Conservation (phyloP, 2,329 filamentous ascomycete genomes). For the Zymoseptoria passerinii region DNA sequence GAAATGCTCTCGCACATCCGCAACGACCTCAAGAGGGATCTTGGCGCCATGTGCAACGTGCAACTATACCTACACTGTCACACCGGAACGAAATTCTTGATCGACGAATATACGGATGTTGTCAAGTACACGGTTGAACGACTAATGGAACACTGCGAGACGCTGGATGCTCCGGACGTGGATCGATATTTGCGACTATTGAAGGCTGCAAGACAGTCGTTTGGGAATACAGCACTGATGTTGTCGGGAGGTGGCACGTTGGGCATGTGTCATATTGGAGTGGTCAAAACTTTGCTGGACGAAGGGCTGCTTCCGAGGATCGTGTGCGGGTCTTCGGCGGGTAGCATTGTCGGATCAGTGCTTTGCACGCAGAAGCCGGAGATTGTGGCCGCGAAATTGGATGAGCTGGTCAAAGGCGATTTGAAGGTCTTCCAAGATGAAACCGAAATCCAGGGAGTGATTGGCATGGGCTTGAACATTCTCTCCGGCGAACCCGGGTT, state of each 20-base stretch:
- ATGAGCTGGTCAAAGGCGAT: slow-evolving; percentile 16
- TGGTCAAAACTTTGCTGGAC: slow-evolving; percentile 14
- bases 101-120: slow-evolving; percentile 18
- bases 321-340: slow-evolving; percentile 19
- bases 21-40: slow-evolving; percentile 15
- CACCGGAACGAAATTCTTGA: slow-evolving; percentile 16
- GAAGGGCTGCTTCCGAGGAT: slow-evolving; percentile 15
- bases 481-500: slow-evolving; percentile 16
- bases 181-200: slow-evolving; percentile 12
- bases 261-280: slow-evolving; percentile 20
- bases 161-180: slow-evolving; percentile 3
- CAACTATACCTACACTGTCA: slow-evolving; percentile 15
- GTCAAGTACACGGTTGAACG: slow-evolving; percentile 20
- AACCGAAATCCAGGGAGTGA: slow-evolving; percentile 14
- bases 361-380: slow-evolving; percentile 18
- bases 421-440: slow-evolving; percentile 16
- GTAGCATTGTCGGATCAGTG: slow-evolving; percentile 18
- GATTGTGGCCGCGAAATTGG: slow-evolving; percentile 12
- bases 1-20: slow-evolving; percentile 16
- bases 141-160: slow-evolving; percentile 14
- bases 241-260: slow-evolving; percentile 19
- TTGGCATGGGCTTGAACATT: slow-evolving; percentile 14
- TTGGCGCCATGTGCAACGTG: slow-evolving; percentile 18
- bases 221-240: slow-evolving; percentile 19
- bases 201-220: slow-evolving; percentile 14